Base-by-base conservation (phyloP, 2,329 filamentous ascomycete genomes). In the Fonsecaea erecta region DNA sequence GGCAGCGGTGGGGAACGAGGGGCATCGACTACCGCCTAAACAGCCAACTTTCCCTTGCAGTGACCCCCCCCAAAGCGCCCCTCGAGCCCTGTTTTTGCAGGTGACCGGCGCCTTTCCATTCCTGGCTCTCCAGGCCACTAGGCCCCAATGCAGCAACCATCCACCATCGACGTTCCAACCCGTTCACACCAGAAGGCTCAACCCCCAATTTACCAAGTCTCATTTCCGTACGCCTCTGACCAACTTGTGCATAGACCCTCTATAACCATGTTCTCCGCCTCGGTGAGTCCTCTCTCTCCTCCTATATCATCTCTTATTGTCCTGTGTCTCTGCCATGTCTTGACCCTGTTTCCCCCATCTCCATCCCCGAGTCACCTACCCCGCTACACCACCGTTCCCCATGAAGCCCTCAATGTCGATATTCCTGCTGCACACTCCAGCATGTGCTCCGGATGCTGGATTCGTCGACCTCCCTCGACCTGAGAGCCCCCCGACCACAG, bases 391-490 rank as follows among this genome's bases (percentile, higher is more conserved):
- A 40, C 9, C 34, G 54, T 30, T 32, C 46, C 59, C 52, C 35
- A 69, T 69, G 68, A 64, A 60, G 59, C 61, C 61, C 53, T 35
- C 60, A 30, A 67, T 68, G 60, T 70, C 70, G 54, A 52, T 72
- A 21, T 55, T 72, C 21, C 37, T 72, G 30, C 43, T 70, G 34
- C 65, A 69, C 53, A 43, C 66, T 24, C 51, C 69, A 52, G 65
- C 69, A 43, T 69, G 62, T 59, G 63, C 67, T n/a, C 70, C 70
- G 18, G 70, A 72, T 65, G 68, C 66, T 60, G 62, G 67, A 24
- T 60, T 72, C 56, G 62, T 64, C 32, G 70, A 71, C 46, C 57
- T 71, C 1, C 63, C 67, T 3, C 46, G 58, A 40, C 64, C 54
- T 9, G 60, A 60, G 51, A 51, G 56, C 26, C 43, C 30, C 32